Evolutionary conservation across 2,329 filamentous ascomycete species (phyloP), one percentile per base, ranked within the genome.

Genomic region (Cladosporium sp.): DNA sequence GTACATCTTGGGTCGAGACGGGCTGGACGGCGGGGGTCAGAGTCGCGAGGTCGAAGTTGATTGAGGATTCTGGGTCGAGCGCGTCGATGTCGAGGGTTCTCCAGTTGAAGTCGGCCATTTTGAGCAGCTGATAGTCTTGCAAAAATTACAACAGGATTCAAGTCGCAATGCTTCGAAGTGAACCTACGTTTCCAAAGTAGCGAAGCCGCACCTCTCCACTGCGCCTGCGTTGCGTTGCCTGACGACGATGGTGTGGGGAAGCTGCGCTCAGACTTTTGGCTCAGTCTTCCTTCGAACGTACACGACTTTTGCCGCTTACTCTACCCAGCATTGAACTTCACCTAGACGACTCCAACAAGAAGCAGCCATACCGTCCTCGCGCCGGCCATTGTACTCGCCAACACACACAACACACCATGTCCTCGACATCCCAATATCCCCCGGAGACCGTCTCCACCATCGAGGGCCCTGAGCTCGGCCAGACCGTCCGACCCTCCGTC

Each of bases 81-180:
- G 90, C 89, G 78, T 97, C 93, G 79, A 97, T 90, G 85, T 97
- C 92, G 85, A 97, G 95, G 71, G 92, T 97, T 79, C 93, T 92
- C 82, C 86, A 89, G 78, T 89, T 89, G 80, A 86, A 78, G 64
- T 78, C 74, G 51, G 82, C 79, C 81, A 82, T 83, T 52, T 32
- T 30, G 47, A 44, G 21, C 51, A 36, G 32, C 3, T 59, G 38
- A 1, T 44, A 12, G 30, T 52, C 24, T 41, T 30, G 44, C n/a
- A 26, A 54, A 34, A 54, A 63, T 41, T 38, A 34, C 14, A 34
- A 18, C 8, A 44, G 21, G 7, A 38, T 11, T 21, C 24, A 32
- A 28, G 36, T 59, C 57, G 57, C 38, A 64, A 64, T 54, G 60
- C 10, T 24, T 21, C 12, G 8, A 3, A 38, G 49, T 38, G 47